Percentiles rank a stretch among this genome's conserved stretches.
phyloP scores from a whole-genome alignment of 2,329 filamentous ascomycete species.

The Coniochaeta sp. region DNA sequence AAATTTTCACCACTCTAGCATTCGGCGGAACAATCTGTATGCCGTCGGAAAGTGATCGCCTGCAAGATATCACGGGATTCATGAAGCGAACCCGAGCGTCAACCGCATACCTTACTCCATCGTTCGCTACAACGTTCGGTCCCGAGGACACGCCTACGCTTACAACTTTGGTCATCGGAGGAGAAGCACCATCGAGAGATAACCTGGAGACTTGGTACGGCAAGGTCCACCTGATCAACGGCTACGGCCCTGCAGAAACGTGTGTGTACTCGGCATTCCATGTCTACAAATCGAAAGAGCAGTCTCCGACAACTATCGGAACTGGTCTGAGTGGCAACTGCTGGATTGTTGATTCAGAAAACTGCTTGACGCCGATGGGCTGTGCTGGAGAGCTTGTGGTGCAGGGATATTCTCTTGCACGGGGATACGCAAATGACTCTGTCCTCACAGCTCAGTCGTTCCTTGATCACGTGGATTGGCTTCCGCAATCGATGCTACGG shows the following conservation, averaged over 20 bases:
- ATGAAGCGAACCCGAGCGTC: background rate
- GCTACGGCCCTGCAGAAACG: conserved; percentile 17
- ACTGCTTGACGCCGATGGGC: conserved; percentile 13
- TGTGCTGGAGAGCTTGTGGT: conserved; percentile 14
- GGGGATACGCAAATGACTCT: conserved; percentile 12
- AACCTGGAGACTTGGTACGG: background rate
- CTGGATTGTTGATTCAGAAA: conserved; percentile 23
- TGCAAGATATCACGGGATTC: background rate
- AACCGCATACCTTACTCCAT: background rate
- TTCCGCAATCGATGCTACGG: no score
- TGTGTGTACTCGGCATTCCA: no score
- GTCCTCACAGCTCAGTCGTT: conserved; percentile 38
- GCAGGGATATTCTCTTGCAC: conserved; percentile 11
- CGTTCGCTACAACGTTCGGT: no score
- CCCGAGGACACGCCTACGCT: background rate
- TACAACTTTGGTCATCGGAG: background rate
- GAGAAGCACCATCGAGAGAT: background rate
- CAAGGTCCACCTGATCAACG: conserved; percentile 4
- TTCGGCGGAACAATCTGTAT: background rate
- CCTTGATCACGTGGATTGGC: conserved; percentile 23
- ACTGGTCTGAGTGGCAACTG: conserved; percentile 9
- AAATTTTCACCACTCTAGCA: background rate
- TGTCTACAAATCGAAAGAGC: no score
- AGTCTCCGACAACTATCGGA: conserved; percentile 14
- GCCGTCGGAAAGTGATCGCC: background rate